Evolutionary conservation across 441 rosid species (phyloP), one percentile per base, ranked within the genome.

Genomic region (Theobroma grandiflorum): DNA sequence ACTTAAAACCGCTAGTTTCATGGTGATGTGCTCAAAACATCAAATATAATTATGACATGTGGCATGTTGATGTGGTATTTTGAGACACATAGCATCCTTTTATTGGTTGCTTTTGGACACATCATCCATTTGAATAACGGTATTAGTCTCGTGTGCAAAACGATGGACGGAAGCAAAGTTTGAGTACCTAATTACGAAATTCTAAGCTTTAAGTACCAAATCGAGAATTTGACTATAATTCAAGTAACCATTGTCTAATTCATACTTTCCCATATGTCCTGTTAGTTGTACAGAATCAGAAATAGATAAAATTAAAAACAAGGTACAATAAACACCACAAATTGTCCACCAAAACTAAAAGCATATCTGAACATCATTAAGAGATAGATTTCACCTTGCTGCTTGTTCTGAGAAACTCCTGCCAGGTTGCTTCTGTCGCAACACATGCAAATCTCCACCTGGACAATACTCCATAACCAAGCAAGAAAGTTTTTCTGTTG

Each of bases 401-500:
- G 95, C 95, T 81, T 88, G 93, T 81, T 93, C 96, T 55, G 94
- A 87, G 87, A 93, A 93, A 85, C 90, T 82, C 80, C 88, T 87
- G 52, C 84, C 57, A 2, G 91, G 89, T 85, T 91, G 98, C 83
- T 84, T 93, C 89, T 92, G 98, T 84, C 95, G 84, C 78, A 92
- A 79, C 62, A 93, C 91, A 78, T 93, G 98, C 82, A 93, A 84
- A 90, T 93, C 98, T 83, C 96, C 98, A 78, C 95, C 96, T 0
- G 98, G 93, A 83, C 98, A 93, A 82, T 89, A 89, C 87, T 93
- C 98, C 94, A 92, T 92, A 75, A 93, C 94, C 88, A 92, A 86
- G 87, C 95, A 91, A 0, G 96, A 92, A 79, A 86, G 87, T 76
- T 89, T 91, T 31, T 93, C 98, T 0, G 93, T 91, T 1, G 87